Evolutionary conservation across 2,329 filamentous ascomycete genomes (phyloP).

Genomic region (Hypoxylon sp.): DNA sequence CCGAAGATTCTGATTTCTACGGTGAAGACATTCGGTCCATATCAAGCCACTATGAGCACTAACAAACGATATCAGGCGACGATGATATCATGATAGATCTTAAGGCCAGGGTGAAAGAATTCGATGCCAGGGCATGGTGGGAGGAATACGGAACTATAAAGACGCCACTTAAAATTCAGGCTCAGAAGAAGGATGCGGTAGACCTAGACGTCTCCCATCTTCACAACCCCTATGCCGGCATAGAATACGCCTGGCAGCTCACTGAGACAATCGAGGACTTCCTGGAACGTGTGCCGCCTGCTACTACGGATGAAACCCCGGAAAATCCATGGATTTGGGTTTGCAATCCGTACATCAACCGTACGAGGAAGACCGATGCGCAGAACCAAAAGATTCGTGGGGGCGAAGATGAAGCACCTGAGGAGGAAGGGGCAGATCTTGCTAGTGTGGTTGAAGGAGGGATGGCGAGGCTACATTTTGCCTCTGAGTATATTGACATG

Average conservation of each 20-base stretch:
- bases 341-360: slow-evolving; percentile 71
- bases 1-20: slow-evolving; percentile 71
- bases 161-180: slow-evolving; percentile 47
- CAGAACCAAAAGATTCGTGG: slow-evolving; percentile 59
- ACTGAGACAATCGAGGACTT: slow-evolving; percentile 76
- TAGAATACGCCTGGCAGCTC: slow-evolving; percentile 72
- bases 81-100: slow-evolving; percentile 64
- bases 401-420: slow-evolving; percentile 66
- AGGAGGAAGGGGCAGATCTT: slow-evolving; percentile 62
- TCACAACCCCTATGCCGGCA: slow-evolving; percentile 72
- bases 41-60: slow-evolving; percentile 19
- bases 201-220: slow-evolving; percentile 53
- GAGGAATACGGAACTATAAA: slow-evolving; percentile 43
- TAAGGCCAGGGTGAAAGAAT: slow-evolving; percentile 64
- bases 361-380: slow-evolving; percentile 54
- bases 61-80: slow-evolving; percentile 63
- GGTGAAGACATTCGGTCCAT: slow-evolving; percentile 56
- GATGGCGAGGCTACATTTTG: slow-evolving; percentile 63
- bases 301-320: slow-evolving; percentile 65
- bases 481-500: slow-evolving; percentile 64
- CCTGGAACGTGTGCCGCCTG: slow-evolving; percentile 76
- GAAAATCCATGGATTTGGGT: slow-evolving; percentile 80
- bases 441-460: slow-evolving; percentile 68
- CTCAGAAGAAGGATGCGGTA: slow-evolving; percentile 29
- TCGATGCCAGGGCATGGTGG: slow-evolving; percentile 68